phyloP scores from a whole-genome alignment of 2,329 filamentous ascomycete species.

The Rugonectria rugulosa region DNA sequence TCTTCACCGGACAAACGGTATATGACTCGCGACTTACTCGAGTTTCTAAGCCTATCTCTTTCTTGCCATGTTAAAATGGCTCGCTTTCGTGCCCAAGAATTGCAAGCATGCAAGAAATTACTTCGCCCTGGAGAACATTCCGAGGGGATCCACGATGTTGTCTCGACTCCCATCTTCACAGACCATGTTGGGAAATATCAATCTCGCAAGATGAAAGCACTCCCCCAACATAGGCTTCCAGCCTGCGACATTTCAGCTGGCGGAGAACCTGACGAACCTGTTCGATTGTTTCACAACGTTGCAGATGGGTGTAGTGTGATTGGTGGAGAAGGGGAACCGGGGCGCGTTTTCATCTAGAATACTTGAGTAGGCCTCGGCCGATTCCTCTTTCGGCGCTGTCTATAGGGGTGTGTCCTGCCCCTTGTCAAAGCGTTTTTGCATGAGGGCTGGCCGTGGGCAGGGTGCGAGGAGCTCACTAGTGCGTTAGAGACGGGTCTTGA shows the following conservation, averaged over 20 bases:
- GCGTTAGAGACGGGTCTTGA: too few relatives aligned
- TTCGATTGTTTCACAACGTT: too few relatives aligned
- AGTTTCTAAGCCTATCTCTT: not conserved
- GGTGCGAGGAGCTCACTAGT: too few relatives aligned
- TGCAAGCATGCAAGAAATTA: not conserved
- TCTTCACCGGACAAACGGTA: too few relatives aligned
- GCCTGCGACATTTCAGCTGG: not conserved
- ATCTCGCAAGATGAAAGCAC: not conserved
- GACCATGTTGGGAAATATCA: not conserved
- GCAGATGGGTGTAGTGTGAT: too few relatives aligned
- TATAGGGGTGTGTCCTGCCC: too few relatives aligned
- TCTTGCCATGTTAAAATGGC: not conserved
- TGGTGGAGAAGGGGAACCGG: too few relatives aligned
- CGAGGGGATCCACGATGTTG: not conserved
- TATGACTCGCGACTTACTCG: not conserved
- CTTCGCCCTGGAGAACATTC: not conserved
- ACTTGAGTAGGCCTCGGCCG: too few relatives aligned
- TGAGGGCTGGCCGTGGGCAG: too few relatives aligned
- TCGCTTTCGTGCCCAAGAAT: not conserved
- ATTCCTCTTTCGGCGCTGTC: too few relatives aligned
- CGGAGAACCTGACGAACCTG: constrained; percentile 21
- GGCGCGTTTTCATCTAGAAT: too few relatives aligned
- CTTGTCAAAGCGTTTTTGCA: too few relatives aligned
- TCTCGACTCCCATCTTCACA: not conserved
- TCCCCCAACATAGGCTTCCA: not conserved